A percentile compares a stretch with the other conserved stretches of the same genome.
These are phyloP conservation scores for Pterocarpus macrocarpus DNA, from an alignment of 306 rosid genomes.

Conservation along the genomic window DNA sequence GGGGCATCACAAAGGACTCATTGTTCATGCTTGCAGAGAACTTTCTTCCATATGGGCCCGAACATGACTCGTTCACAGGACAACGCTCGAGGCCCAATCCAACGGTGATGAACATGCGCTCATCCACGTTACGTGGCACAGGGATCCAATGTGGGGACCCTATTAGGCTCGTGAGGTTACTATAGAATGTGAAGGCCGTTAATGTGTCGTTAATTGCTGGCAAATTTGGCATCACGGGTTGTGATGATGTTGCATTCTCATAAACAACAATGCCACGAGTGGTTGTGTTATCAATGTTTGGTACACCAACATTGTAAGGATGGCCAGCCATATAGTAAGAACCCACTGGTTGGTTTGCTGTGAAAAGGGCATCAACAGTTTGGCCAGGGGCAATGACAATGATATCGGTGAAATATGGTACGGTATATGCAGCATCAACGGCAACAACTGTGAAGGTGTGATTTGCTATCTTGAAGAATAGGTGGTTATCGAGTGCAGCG, in stretches of 20 bases:
- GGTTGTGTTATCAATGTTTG: conserved; percentile 39
- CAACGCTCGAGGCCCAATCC: conserved; percentile 36
- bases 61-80: neutral
- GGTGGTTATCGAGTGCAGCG: conserved; percentile 64
- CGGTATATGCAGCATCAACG: conserved; percentile 66
- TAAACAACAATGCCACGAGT: conserved; percentile 56
- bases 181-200: conserved; percentile 56
- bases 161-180: conserved; percentile 46
- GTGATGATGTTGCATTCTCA: neutral
- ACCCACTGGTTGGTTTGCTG: conserved; percentile 52
- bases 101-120: conserved; percentile 60
- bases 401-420: conserved; percentile 49
- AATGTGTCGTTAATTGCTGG: conserved; percentile 54
- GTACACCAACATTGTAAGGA: conserved; percentile 32
- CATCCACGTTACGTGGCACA: conserved; percentile 60
- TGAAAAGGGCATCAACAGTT: conserved; percentile 60
- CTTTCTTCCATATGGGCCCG: neutral
- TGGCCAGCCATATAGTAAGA: conserved; percentile 71
- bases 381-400: conserved; percentile 63
- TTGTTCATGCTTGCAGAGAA: neutral
- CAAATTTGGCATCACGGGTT: conserved; percentile 51
- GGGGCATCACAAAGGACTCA: conserved; percentile 66
- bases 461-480: conserved; percentile 64
- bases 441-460: conserved; percentile 68
- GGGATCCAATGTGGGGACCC: conserved; percentile 66